phyloP scores from a whole-genome alignment of 176 grass and related monocot genomes.

The Oryza nivara region DNA sequence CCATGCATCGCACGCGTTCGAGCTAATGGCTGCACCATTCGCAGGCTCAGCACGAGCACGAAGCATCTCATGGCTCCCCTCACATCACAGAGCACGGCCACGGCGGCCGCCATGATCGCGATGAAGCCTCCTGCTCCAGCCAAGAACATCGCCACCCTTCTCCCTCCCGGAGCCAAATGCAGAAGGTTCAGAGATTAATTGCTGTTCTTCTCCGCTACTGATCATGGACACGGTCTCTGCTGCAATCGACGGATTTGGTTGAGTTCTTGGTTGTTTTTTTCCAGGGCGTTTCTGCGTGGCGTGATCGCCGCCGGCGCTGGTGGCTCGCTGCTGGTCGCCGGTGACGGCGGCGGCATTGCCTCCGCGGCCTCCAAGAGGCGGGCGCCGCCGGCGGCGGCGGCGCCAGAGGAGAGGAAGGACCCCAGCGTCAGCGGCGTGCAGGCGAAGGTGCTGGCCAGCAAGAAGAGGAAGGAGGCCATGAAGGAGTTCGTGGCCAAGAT shows the following conservation, averaged over 20 bases:
- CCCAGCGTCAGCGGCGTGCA: constrained; percentile 67
- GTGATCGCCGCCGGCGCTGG: constrained; percentile 49
- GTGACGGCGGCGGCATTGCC: neutral
- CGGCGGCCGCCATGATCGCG: neutral
- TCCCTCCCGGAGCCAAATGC: neutral
- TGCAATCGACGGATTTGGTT: neutral
- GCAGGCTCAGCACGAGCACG: no score
- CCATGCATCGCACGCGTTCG: no score
- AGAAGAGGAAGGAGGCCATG: constrained; percentile 91
- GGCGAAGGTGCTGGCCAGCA: constrained; percentile 81
- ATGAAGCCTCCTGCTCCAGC: constrained; percentile 10
- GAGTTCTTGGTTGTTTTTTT: neutral
- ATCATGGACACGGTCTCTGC: no score
- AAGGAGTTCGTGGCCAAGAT: constrained; percentile 78
- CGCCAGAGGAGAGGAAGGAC: constrained; percentile 56
- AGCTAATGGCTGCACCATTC: neutral
- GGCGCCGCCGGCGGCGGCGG: constrained; percentile 22
- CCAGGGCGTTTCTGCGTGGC: constrained; percentile 51
- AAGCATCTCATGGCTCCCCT: constrained; percentile 1
- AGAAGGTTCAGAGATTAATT: constrained; percentile 35
- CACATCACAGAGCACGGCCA: constrained; percentile 1
- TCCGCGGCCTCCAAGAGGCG: constrained; percentile 67
- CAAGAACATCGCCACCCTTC: constrained; percentile 11
- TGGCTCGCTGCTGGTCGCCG: constrained; percentile 42
- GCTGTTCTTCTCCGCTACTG: neutral